These are phyloP conservation scores for Diplocarpon rosae DNA, from an alignment of 2,329 filamentous ascomycete species.

Conservation along the genomic window DNA sequence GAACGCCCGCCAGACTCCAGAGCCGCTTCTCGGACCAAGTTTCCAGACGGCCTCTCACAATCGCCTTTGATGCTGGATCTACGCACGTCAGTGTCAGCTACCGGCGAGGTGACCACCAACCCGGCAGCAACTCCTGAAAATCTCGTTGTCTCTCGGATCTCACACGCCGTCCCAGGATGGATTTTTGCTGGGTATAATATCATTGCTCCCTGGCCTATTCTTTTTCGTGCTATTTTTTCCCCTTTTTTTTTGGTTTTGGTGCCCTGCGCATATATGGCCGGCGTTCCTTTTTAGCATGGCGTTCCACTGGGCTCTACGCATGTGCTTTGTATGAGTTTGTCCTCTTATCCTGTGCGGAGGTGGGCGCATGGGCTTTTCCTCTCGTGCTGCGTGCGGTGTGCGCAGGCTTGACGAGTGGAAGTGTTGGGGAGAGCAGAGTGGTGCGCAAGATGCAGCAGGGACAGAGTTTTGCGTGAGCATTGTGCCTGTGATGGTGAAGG, in stretches of 20 bases:
- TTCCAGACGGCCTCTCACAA: background rate
- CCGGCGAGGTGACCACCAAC: background rate
- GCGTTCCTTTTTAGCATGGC: conserved; percentile 7
- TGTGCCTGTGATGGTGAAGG: too few species aligned
- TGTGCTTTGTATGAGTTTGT: background rate
- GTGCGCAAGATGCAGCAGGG: too few species aligned
- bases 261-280: background rate
- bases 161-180: background rate
- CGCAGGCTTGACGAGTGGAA: too few species aligned
- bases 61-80: background rate
- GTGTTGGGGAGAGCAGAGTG: too few species aligned
- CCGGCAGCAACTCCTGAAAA: background rate
- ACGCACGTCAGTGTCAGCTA: background rate
- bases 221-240: background rate
- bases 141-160: background rate
- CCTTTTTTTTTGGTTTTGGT: too few species aligned
- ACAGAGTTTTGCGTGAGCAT: too few species aligned
- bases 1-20: background rate
- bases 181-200: too few species aligned
- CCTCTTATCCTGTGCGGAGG: background rate
- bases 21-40: conserved; percentile 1
- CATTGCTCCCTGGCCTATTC: background rate
- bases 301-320: background rate
- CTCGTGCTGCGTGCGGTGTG: too few species aligned
- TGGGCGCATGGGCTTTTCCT: too few species aligned